A percentile compares a stretch with the other conserved stretches of the same genome.
These are phyloP conservation scores for Megacollybia platyphylla DNA, from an alignment of 1,284 basidiomycete species.

Conservation along the genomic window DNA sequence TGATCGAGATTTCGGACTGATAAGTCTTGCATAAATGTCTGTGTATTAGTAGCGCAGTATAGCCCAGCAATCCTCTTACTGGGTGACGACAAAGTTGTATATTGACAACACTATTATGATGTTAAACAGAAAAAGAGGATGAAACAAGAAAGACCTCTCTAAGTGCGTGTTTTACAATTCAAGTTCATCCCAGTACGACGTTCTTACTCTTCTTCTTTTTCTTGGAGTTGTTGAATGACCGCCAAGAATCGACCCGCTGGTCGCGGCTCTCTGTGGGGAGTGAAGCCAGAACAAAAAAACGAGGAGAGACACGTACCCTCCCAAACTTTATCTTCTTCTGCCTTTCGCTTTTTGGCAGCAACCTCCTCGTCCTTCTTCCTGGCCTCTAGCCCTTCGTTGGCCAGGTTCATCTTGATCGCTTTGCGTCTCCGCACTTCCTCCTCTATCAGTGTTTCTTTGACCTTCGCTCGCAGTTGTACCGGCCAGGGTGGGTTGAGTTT, in stretches of 20 bases:
- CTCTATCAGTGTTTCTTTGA: constrained; percentile 72
- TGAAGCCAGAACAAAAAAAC: not conserved
- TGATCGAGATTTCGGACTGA: constrained; percentile 21
- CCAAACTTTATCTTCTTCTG: constrained; percentile 71
- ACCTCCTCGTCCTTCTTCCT: constrained; percentile 75
- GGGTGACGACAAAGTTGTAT: not conserved
- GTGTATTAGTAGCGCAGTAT: no score
- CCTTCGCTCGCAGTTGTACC: constrained; percentile 45
- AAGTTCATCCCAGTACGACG: constrained; percentile 21
- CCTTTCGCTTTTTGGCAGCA: constrained; percentile 63
- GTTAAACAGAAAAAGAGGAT: not conserved
- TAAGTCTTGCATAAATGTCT: no score
- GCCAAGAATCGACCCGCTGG: constrained; percentile 73
- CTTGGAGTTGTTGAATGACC: constrained; percentile 53
- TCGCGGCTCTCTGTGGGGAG: constrained; percentile 50
- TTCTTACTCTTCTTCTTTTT: constrained; percentile 77
- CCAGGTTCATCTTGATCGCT: constrained; percentile 75
- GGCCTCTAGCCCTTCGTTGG: constrained; percentile 76
- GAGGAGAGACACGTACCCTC: constrained; percentile 42
- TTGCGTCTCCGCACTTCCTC: constrained; percentile 71
- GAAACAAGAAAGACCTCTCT: no score
- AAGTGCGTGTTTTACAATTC: no score
- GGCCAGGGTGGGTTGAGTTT: constrained; percentile 45
- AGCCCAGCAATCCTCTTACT: not conserved
- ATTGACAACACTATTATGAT: not conserved